phyloP scores from a whole-genome alignment of 257 asterid species.

The Fraxinus americana region DNA sequence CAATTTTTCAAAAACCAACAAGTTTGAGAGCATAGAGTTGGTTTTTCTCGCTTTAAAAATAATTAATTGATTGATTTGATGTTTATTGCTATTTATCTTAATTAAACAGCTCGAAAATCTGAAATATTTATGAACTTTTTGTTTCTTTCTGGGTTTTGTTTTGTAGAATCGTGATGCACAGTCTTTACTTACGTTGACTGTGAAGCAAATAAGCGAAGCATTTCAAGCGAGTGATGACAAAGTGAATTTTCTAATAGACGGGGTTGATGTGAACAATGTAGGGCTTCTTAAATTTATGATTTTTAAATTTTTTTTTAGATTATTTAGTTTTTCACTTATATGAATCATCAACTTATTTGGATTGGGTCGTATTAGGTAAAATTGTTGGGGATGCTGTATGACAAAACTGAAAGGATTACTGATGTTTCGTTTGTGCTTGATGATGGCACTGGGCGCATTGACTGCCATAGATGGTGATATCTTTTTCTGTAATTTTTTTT shows the following conservation, averaged over 20 bases:
- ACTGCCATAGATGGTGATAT: constrained; percentile 71
- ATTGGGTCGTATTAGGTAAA: constrained; percentile 56
- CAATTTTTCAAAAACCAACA: too few species aligned
- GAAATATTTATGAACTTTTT: constrained; percentile 5
- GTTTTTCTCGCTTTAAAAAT: not conserved
- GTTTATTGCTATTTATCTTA: not conserved
- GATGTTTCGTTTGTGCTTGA: constrained; percentile 74
- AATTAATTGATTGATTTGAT: not conserved
- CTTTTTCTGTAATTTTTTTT: not conserved
- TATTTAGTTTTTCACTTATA: not conserved
- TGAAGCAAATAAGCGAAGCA: constrained; percentile 85
- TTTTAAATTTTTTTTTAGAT: not conserved
- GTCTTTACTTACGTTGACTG: constrained; percentile 73
- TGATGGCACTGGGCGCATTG: constrained; percentile 91
- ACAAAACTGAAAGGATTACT: constrained; percentile 65
- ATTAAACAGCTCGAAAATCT: not conserved
- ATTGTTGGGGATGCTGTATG: constrained; percentile 66
- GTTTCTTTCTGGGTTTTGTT: constrained; percentile 11
- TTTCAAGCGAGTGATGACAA: constrained; percentile 67
- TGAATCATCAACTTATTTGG: not conserved
- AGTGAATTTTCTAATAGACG: constrained; percentile 66
- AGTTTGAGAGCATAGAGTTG: not conserved
- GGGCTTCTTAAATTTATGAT: constrained; percentile 6
- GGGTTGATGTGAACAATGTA: constrained; percentile 81
- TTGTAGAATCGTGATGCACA: constrained; percentile 84